A percentile compares a stretch with the other conserved stretches of the same genome.
Evolutionary conservation across 2,329 filamentous ascomycete species (phyloP).

Genomic region (Epichloe hybrida): DNA sequence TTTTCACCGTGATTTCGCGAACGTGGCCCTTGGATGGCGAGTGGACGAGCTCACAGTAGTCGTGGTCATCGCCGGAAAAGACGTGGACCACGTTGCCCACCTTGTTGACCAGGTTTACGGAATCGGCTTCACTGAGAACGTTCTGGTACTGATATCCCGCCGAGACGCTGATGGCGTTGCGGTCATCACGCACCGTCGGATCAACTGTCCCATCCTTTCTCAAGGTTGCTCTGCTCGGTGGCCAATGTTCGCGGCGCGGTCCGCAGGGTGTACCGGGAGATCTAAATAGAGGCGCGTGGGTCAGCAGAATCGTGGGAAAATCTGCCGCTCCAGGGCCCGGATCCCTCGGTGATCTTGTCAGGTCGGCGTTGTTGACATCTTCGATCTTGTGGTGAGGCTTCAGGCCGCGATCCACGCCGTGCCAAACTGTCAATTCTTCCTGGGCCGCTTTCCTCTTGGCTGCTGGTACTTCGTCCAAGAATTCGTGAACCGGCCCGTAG

Average conservation of each 20-base stretch:
- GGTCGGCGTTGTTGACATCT: constrained; percentile 35
- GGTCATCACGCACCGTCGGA: constrained; percentile 23
- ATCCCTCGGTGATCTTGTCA: constrained; percentile 19
- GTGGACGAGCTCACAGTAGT: constrained; percentile 88
- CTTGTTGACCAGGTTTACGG: constrained; percentile 59
- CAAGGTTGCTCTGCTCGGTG: constrained; percentile 45
- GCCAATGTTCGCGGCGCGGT: constrained; percentile 70
- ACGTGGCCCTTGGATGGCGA: constrained; percentile 51
- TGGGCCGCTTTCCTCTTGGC: constrained; percentile 55
- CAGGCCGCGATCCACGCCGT: constrained; percentile 43
- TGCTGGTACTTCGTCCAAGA: constrained; percentile 53
- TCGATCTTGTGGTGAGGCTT: constrained; percentile 46
- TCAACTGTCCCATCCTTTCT: constrained; percentile 33
- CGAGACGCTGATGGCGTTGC: constrained; percentile 65
- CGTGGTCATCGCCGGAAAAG: constrained; percentile 94
- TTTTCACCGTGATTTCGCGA: constrained; percentile 88
- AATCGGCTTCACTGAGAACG: constrained; percentile 66
- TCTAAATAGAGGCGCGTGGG: constrained; percentile 82
- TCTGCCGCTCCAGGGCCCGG: constrained; percentile 36
- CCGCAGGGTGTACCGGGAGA: constrained; percentile 76
- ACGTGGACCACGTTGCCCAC: constrained; percentile 73
- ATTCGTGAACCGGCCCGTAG: constrained; percentile 63
- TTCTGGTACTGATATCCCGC: constrained; percentile 95
- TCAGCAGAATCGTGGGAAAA: constrained; percentile 77
- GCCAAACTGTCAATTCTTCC: constrained; percentile 52